Evolutionary conservation across 2,329 filamentous ascomycete genomes (phyloP).

Genomic region (Metarhizium rileyi): DNA sequence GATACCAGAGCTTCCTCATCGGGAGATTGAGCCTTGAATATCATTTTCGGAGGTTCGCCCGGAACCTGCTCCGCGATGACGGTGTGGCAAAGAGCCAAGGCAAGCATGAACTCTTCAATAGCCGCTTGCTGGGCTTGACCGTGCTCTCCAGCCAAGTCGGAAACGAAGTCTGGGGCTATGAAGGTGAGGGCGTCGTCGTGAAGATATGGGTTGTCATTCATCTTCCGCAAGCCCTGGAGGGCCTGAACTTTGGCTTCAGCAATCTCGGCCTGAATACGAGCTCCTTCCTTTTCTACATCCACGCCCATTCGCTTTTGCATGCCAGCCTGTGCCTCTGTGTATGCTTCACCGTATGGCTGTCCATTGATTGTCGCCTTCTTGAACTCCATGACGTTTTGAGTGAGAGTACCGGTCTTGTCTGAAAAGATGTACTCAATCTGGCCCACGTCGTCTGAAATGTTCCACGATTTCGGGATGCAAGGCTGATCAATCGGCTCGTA

Average conservation of each 20-base stretch:
- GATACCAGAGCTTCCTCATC: conserved; percentile 92
- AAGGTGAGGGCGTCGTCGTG: conserved; percentile 88
- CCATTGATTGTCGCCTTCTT: conserved; percentile 97
- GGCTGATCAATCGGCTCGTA: conserved; percentile 90
- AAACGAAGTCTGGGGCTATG: conserved; percentile 79
- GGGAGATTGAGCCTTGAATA: conserved; percentile 95
- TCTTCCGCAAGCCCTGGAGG: conserved; percentile 59
- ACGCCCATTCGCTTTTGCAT: conserved; percentile 90
- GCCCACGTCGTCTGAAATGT: conserved; percentile 94
- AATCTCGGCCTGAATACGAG: conserved; percentile 66
- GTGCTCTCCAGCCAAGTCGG: conserved; percentile 69
- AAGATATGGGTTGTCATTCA: conserved; percentile 85
- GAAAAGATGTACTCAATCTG: conserved; percentile 99
- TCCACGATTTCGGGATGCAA: conserved; percentile 96
- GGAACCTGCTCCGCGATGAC: conserved; percentile 86
- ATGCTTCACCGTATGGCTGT: conserved; percentile 92
- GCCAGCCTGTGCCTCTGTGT: conserved; percentile 91
- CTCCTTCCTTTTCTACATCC: conserved; percentile 72
- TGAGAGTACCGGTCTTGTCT: conserved; percentile 93
- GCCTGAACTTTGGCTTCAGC: conserved; percentile 65
- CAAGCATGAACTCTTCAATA: conserved; percentile 87
- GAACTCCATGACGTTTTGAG: conserved; percentile 99
- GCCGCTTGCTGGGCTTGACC: conserved; percentile 67
- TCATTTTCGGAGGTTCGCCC: conserved; percentile 81
- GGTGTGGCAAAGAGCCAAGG: conserved; percentile 89